These are phyloP conservation scores for Fusarium nisikadoi DNA, from an alignment of 2,329 filamentous ascomycete genomes.

Conservation along the genomic window DNA sequence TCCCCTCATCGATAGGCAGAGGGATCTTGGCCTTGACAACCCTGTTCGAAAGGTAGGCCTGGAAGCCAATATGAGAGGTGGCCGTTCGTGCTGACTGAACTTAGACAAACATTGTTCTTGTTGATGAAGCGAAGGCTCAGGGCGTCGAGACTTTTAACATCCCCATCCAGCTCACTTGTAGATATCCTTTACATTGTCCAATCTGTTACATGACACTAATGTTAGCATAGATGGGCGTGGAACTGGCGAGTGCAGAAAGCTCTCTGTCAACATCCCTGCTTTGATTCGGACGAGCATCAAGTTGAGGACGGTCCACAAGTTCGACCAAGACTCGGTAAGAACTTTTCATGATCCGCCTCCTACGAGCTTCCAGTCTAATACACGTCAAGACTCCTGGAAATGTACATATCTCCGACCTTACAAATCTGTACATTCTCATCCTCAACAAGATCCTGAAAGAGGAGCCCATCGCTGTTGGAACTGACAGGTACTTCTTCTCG, in stretches of 20 bases:
- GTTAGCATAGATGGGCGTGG: slow-evolving; percentile 48
- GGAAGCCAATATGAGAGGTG: rapidly evolving
- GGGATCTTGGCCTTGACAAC: slow-evolving; percentile 40
- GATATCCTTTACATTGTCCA: not conserved
- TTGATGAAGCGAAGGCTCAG: slow-evolving; percentile 43
- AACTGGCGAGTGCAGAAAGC: slow-evolving; percentile 46
- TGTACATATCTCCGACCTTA: slow-evolving; percentile 48
- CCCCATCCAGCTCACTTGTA: slow-evolving; percentile 45
- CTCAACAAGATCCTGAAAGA: slow-evolving; percentile 44
- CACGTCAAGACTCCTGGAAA: slow-evolving; percentile 35
- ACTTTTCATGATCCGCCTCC: rapidly evolving
- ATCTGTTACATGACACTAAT: not conserved
- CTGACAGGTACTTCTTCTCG: slow-evolving; percentile 50
- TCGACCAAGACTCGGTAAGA: slow-evolving; percentile 48
- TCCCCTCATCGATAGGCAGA: slow-evolving; percentile 45
- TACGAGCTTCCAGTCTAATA: not conserved
- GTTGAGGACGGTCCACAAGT: slow-evolving; percentile 47
- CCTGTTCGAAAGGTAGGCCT: slow-evolving; percentile 44
- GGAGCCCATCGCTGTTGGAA: slow-evolving; percentile 43
- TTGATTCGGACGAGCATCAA: slow-evolving; percentile 45
- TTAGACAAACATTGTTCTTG: slow-evolving; percentile 45
- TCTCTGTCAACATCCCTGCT: slow-evolving; percentile 49
- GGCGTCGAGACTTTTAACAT: slow-evolving; percentile 47
- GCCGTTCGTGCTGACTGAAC: rapidly evolving
- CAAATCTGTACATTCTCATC: slow-evolving; percentile 45